Base-by-base conservation (phyloP, 2,329 filamentous ascomycete genomes). In the Ophiostoma triangulosporum region DNA sequence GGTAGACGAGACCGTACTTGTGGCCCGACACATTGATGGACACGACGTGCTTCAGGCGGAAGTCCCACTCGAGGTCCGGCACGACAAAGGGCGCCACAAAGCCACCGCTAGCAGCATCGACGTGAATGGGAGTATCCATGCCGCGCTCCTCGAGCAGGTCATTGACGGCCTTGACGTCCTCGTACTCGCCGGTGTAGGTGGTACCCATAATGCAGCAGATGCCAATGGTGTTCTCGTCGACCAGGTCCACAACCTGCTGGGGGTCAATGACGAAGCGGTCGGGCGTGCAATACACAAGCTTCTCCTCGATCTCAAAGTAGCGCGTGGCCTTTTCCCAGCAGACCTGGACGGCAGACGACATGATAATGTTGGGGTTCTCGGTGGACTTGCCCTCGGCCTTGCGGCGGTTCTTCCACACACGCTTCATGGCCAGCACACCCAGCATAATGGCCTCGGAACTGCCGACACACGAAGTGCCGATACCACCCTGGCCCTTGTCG, bases 1-100 rank as follows among this genome's bases (percentile, higher is more conserved):
- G 90, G 65, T 96, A 95, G 50, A 94, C 74, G 20, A 81, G 72
- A 20, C 75, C 74, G 59, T 80, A 80, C 56, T 96, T 96, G 75
- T 96, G 91, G 17, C 91, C 91, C 0, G 88, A 95, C 15, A 88
- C 86, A 64, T 96, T 96, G 73, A 97, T 96, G 2, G 86, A 93
- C 26, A 94, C 84, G 3, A 96, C 91, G 67, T 84, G 88, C 63
- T 87, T 80, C 29, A 93, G 78, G 57, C 88, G 79, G 74, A 97
- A 97, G 64, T 97, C 91, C 91, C 91, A 97, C 60, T 85, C 74
- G 1, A 96, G 72, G 26, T 84, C 79, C 0, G 90, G 90, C 52
- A 85, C 80, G 50, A 94, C 86, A 65, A 97, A 97, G 0, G 91
- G 91, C 2, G 86, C 88, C 2, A 96, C 91, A 60, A 97, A 96